Evolutionary conservation across 2,329 filamentous ascomycete genomes (phyloP).

Genomic region (Aspergillus sp.): DNA sequence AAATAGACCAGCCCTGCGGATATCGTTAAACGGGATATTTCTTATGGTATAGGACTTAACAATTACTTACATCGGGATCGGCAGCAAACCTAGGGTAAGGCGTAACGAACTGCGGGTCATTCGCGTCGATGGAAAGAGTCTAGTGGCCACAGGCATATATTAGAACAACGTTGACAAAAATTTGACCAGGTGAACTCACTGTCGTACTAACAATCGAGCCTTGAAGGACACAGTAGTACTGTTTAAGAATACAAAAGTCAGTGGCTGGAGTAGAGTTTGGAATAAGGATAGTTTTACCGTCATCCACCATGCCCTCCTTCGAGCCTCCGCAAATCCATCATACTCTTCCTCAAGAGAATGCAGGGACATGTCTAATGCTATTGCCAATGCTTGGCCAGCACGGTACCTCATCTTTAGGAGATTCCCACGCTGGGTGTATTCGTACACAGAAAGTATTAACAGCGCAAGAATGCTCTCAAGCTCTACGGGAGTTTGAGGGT

Average conservation of each 20-base stretch:
- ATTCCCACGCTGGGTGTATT: slow-evolving; percentile 48
- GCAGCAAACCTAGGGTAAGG: slow-evolving; percentile 42
- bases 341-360: slow-evolving; percentile 36
- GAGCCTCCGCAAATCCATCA: slow-evolving; percentile 41
- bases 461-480: slow-evolving; percentile 44
- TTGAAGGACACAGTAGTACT: slow-evolving; percentile 48
- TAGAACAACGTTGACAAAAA: neutral
- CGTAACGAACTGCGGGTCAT: slow-evolving; percentile 45
- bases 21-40: neutral
- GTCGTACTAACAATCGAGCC: slow-evolving; percentile 47
- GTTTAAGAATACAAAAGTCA: neutral
- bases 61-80: slow-evolving; percentile 39
- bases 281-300: slow-evolving; percentile 33
- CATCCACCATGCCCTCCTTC: slow-evolving; percentile 50
- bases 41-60: neutral
- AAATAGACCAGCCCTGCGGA: slow-evolving; percentile 42
- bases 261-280: neutral
- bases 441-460: slow-evolving; percentile 46
- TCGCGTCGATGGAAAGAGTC: slow-evolving; percentile 44
- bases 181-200: slow-evolving; percentile 27
- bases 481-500: slow-evolving; percentile 41
- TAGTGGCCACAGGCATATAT: slow-evolving; percentile 21
- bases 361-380: slow-evolving; percentile 45
- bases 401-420: slow-evolving; percentile 48
- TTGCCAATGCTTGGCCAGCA: slow-evolving; percentile 44